These are phyloP conservation scores for Arabidopsis lyrata DNA, from an alignment of 441 rosid genomes.

Conservation along the genomic window DNA sequence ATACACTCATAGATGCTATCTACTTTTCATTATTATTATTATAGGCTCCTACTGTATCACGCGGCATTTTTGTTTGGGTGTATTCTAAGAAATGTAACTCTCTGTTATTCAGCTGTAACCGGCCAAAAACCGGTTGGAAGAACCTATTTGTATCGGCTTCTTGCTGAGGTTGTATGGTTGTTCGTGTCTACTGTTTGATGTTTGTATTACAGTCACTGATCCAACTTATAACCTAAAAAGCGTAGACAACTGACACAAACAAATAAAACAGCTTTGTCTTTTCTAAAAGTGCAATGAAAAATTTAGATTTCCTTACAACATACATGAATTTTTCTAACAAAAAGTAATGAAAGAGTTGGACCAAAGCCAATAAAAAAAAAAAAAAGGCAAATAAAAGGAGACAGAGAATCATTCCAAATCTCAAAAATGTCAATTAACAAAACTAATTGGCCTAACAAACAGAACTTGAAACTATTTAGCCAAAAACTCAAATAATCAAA, in stretches of 20 bases:
- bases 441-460: neutral
- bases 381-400: neutral
- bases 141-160: conserved; percentile 24
- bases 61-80: conserved; percentile 16
- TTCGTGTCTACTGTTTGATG: conserved; percentile 6
- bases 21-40: conserved; percentile 4
- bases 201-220: conserved; percentile 10
- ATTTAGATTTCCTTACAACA: too few relatives aligned
- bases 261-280: neutral
- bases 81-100: conserved; percentile 25
- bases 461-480: neutral
- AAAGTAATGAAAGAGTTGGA: too few relatives aligned
- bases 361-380: too few relatives aligned
- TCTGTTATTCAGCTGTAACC: conserved; percentile 1
- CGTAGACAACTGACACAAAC: neutral
- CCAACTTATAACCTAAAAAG: neutral
- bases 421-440: too few relatives aligned
- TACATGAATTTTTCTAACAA: too few relatives aligned
- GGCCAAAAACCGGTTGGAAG: conserved; percentile 10
- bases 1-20: neutral
- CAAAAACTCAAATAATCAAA: neutral
- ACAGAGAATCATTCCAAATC: too few relatives aligned
- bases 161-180: conserved; percentile 17
- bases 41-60: conserved; percentile 29
- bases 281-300: too few relatives aligned